A percentile compares a stretch with the other conserved stretches of the same genome.
Conservation (phyloP, 345 rosid genomes). For the Lumnitzera racemosa region DNA sequence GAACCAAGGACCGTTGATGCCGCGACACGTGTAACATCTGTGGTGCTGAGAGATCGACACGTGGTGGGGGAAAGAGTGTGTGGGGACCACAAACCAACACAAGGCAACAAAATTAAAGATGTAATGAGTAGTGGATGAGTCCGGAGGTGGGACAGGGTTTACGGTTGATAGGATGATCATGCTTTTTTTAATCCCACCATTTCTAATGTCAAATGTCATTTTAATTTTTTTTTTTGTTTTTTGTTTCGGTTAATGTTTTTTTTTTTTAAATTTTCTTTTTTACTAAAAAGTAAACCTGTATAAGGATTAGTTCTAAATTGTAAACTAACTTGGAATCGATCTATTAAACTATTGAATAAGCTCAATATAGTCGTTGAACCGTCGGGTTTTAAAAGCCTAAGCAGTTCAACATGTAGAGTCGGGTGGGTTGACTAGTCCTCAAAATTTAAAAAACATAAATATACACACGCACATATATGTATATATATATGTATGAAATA, state of each 20-base stretch:
- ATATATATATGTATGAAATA: no score
- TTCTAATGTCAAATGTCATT: neutral
- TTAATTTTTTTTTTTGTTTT: neutral
- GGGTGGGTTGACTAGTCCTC: no score
- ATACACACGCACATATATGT: no score
- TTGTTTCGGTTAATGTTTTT: neutral
- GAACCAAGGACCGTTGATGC: slow-evolving; percentile 5
- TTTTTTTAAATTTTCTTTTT: neutral
- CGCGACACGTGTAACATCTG: slow-evolving; percentile 19
- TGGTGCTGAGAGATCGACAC: slow-evolving; percentile 15
- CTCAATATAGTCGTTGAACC: no score
- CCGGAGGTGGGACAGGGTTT: slow-evolving; percentile 12
- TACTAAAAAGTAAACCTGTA: no score
- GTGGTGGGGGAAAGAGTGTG: slow-evolving; percentile 7
- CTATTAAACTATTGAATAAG: no score
- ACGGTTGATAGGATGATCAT: slow-evolving; percentile 50
- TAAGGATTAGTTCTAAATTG: no score
- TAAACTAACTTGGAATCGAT: no score
- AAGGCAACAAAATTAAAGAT: slow-evolving; percentile 26
- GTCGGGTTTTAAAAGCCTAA: no score
- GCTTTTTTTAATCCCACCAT: slow-evolving; percentile 36
- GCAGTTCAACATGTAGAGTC: no score
- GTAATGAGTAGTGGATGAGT: slow-evolving; percentile 12
- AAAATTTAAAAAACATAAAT: no score
- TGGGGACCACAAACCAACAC: slow-evolving; percentile 33